A percentile compares a stretch with the other conserved stretches of the same genome.
Evolutionary conservation across 2,329 filamentous ascomycete genomes (phyloP).

Genomic region (Penicillium nordicum): DNA sequence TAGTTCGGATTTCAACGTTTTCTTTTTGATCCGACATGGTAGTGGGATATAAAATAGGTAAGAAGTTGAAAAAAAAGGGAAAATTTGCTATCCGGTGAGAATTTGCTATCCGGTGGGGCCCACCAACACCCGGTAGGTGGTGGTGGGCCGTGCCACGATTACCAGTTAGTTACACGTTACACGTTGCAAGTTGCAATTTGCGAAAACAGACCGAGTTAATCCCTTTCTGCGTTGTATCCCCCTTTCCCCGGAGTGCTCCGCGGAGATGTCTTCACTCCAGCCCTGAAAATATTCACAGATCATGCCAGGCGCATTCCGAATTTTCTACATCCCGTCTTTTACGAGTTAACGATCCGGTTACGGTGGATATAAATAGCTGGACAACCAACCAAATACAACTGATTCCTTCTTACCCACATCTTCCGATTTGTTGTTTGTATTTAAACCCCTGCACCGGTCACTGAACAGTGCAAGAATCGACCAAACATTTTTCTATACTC

Average conservation of each 20-base stretch:
- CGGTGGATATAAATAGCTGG: slow-evolving; percentile 10
- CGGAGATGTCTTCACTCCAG: slow-evolving; percentile 1
- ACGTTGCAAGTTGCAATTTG: neutral
- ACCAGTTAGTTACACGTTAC: neutral
- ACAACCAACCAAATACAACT: neutral
- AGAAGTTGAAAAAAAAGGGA: too few species aligned
- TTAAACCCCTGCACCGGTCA: neutral
- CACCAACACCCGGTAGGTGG: too few species aligned
- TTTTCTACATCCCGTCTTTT: neutral
- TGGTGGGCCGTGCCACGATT: too few species aligned
- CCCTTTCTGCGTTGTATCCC: neutral
- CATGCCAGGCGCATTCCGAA: neutral
- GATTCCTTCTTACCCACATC: neutral
- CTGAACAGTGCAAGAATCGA: neutral
- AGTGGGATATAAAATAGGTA: too few species aligned
- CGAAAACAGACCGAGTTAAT: neutral
- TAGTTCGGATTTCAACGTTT: too few species aligned
- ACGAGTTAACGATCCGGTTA: neutral
- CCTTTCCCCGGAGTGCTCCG: neutral
- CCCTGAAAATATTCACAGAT: neutral
- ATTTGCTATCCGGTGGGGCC: too few species aligned
- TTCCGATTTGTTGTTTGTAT: neutral
- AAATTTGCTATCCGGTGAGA: too few species aligned
- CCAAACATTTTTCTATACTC: neutral
- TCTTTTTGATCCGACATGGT: too few species aligned